These are phyloP conservation scores for Trifolium subterraneum DNA, from an alignment of 306 rosid species.

Conservation along the genomic window DNA sequence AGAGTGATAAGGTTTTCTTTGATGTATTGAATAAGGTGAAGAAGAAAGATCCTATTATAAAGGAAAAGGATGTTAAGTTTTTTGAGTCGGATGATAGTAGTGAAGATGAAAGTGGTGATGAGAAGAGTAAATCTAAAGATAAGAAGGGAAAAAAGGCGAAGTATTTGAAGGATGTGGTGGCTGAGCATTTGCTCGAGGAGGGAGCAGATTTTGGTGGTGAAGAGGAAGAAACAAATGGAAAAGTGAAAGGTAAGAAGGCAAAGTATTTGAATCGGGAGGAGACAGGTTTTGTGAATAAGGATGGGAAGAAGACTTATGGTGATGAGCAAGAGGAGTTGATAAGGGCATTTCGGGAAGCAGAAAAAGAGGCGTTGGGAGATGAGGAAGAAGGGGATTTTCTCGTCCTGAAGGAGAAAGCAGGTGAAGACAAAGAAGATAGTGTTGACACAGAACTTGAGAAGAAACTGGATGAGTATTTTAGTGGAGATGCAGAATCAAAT, in stretches of 20 bases:
- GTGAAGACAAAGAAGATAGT: conserved; percentile 43
- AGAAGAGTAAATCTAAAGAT: conserved; percentile 21
- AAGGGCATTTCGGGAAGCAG: conserved; percentile 63
- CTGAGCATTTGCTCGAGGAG: conserved; percentile 70
- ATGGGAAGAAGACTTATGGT: conserved; percentile 52
- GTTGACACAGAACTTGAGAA: conserved; percentile 51
- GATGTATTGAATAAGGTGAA: conserved; percentile 73
- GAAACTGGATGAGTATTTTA: conserved; percentile 75
- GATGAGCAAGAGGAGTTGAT: conserved; percentile 76
- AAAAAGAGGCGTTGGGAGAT: conserved; percentile 50
- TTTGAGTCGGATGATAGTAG: conserved; percentile 57
- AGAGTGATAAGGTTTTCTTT: conserved; percentile 57
- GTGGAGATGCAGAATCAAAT: conserved; percentile 52
- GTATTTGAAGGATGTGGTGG: conserved; percentile 80
- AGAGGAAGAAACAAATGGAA: conserved; percentile 45
- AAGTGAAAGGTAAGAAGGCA: conserved; percentile 43
- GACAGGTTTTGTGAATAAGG: conserved; percentile 44
- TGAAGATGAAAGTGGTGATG: conserved; percentile 39
- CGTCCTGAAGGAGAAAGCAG: conserved; percentile 46
- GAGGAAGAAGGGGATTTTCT: conserved; percentile 65
- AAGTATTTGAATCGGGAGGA: conserved; percentile 62
- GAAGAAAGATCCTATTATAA: conserved; percentile 70
- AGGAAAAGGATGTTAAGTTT: conserved; percentile 61
- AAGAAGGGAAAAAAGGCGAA: conserved; percentile 45
- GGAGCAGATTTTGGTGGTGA: conserved; percentile 61